These are phyloP conservation scores for Coprinopsis sp. DNA, from an alignment of 768 basidiomycete species.

Conservation along the genomic window DNA sequence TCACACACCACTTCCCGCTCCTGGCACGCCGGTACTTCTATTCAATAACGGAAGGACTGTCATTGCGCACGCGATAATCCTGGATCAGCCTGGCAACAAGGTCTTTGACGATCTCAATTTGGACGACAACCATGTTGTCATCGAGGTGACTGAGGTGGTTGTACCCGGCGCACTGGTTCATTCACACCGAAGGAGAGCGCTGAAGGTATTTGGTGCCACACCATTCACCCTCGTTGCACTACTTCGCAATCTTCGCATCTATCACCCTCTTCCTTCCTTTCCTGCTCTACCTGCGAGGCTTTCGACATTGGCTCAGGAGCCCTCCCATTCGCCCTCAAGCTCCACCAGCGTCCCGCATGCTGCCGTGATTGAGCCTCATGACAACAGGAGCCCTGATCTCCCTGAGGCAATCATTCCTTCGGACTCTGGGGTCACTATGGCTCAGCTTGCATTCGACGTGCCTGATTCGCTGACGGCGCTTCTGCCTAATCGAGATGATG, in stretches of 20 bases:
- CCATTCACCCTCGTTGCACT: conserved; percentile 15
- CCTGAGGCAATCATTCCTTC: too few relatives aligned
- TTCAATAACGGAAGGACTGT: conserved; percentile 6
- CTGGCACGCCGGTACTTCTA: not conserved
- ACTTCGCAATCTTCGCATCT: conserved; percentile 5
- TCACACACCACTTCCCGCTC: not conserved
- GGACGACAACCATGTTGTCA: not conserved
- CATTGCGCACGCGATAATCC: not conserved
- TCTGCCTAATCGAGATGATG: too few relatives aligned
- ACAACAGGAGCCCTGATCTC: too few relatives aligned
- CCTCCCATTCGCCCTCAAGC: too few relatives aligned
- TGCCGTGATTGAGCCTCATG: too few relatives aligned
- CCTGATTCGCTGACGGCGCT: too few relatives aligned
- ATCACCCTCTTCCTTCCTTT: conserved; percentile 1
- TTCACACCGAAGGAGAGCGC: conserved; percentile 9
- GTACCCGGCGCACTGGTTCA: conserved; percentile 16
- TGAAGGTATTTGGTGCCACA: conserved; percentile 12
- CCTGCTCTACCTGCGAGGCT: not conserved
- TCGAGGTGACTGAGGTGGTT: conserved; percentile 12
- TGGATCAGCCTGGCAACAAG: not conserved
- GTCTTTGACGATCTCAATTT: too few relatives aligned
- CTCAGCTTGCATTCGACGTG: too few relatives aligned
- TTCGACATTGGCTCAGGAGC: not conserved
- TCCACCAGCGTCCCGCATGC: too few relatives aligned
- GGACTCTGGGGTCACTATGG: too few relatives aligned